A percentile compares a stretch with the other conserved stretches of the same genome.
These are phyloP conservation scores for Botrytis paeoniae DNA, from an alignment of 2,329 filamentous ascomycete genomes.

Conservation along the genomic window DNA sequence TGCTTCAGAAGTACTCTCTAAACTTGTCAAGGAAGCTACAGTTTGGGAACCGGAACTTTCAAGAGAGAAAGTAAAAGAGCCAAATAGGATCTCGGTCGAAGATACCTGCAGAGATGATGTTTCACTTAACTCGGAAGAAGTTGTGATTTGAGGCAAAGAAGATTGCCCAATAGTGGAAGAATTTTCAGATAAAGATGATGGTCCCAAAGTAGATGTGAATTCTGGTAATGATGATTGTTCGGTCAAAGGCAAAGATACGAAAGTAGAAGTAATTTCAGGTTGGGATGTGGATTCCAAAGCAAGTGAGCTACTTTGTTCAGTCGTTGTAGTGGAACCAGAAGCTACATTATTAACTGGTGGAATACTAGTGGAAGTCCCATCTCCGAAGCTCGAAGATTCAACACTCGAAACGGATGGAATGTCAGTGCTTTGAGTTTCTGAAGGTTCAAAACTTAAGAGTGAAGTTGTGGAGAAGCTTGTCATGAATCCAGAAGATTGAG, in stretches of 20 bases:
- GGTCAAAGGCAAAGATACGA: not conserved
- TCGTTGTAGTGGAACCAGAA: not conserved
- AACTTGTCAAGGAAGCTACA: not conserved
- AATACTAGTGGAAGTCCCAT: not conserved
- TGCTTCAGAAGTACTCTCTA: not conserved
- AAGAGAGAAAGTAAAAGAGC: not conserved
- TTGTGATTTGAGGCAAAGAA: not conserved
- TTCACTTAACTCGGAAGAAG: not conserved
- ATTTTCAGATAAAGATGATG: not conserved
- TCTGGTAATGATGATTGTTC: not conserved
- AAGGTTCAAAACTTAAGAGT: not conserved
- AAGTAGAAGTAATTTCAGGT: not conserved
- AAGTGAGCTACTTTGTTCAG: not conserved
- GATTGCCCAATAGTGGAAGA: not conserved
- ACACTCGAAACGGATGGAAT: not conserved
- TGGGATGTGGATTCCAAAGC: not conserved
- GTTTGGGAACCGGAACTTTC: not conserved
- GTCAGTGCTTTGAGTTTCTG: not conserved
- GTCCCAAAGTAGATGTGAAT: not conserved
- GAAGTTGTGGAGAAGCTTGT: not conserved
- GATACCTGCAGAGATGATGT: not conserved
- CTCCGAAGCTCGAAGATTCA: not conserved
- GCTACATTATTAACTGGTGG: not conserved
- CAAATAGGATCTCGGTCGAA: not conserved
- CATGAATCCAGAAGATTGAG: slow-evolving; percentile 4